Base-by-base conservation (phyloP, 2,329 filamentous ascomycete species). In the Amesomyces nigricolor region DNA sequence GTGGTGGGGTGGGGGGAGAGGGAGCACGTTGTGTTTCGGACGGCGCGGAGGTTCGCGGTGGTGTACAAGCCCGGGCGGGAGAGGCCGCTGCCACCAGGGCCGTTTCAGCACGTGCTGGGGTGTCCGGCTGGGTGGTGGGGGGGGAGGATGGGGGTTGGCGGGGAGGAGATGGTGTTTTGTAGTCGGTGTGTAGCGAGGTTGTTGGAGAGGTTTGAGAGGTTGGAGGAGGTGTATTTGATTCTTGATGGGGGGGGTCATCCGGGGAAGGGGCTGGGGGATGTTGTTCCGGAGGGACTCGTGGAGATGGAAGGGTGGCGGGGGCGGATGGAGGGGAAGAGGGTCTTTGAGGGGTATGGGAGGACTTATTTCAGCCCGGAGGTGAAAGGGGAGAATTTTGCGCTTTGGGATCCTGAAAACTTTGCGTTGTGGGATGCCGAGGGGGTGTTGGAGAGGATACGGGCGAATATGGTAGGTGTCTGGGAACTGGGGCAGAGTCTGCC, bases 151-250 rank as follows among this genome's bases (percentile, higher is more conserved):
- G 40, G 19, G 19, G 16, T 11, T 19, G 26, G 16, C 0, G 47
- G 26, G 6, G 45, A 35, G n/a, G 26, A 22, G 47, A 22, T 26
- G 9, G 53, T 52, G 29, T 58, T 59, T 47, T 62, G 58, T 26
- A 43, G 47, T 13, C 8, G 51, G 40, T 61, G 56, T 39, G 50
- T 62, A 37, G 43, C 54, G 14, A 53, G 49, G 26, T 45, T 58
- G 26, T 8, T 62, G 38, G 42, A 47, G 29, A 43, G 53, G 50
- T 62, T 62, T 45, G 19, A 32, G 48, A 46, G 47, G 38, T 32
- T 61, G 52, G 45, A 54, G 45, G 56, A 59, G 35, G 47, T 61
- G 42, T 62, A 53, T 42, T 29, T 59, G 2, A 54, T 61, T 30
- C 35, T 62, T 29, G 54, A 59, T 44, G 39, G 30, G 29, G 14